phyloP scores from a whole-genome alignment of 495 filamentous ascomycete genomes.

The Chaetomium tenue region DNA sequence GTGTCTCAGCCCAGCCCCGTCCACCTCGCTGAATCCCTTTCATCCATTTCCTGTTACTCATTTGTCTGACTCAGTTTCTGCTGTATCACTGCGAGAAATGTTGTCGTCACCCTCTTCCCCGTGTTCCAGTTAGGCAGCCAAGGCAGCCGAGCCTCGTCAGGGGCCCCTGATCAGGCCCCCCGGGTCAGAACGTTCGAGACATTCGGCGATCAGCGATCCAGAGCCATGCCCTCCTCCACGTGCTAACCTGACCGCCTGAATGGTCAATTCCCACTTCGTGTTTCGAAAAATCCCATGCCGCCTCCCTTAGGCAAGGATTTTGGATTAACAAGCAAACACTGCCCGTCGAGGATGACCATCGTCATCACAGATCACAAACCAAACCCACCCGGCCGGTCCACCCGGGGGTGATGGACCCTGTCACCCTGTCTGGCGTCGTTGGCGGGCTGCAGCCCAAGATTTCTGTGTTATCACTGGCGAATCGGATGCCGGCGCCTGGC shows the following conservation, averaged over 20 bases:
- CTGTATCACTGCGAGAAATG: not conserved
- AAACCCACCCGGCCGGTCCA: not conserved
- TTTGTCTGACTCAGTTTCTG: conserved; percentile 7
- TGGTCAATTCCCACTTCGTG: not conserved
- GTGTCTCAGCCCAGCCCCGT: conserved; percentile 12
- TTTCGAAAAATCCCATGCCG: not conserved
- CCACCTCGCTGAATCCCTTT: not conserved
- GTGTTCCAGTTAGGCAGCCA: conserved; percentile 1
- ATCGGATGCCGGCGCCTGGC: conserved; percentile 15
- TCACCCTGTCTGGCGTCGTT: not conserved
- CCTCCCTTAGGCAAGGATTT: not conserved
- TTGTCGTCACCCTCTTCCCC: conserved; percentile 7
- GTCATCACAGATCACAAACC: not conserved
- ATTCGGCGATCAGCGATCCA: not conserved
- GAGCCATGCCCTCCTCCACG: conserved; percentile 11
- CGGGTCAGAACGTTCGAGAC: not conserved
- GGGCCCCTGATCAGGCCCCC: conserved; percentile 1
- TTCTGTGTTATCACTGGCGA: conserved; percentile 11
- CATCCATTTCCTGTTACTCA: not conserved
- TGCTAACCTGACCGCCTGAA: not conserved
- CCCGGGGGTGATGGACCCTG: not conserved
- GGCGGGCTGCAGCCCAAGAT: conserved; percentile 2
- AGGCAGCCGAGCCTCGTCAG: conserved; percentile 1
- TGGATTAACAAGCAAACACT: too few relatives aligned
- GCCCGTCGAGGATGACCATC: not conserved